Base-by-base conservation (phyloP, 2,329 filamentous ascomycete species). In the Scedosporium minutisporum region DNA sequence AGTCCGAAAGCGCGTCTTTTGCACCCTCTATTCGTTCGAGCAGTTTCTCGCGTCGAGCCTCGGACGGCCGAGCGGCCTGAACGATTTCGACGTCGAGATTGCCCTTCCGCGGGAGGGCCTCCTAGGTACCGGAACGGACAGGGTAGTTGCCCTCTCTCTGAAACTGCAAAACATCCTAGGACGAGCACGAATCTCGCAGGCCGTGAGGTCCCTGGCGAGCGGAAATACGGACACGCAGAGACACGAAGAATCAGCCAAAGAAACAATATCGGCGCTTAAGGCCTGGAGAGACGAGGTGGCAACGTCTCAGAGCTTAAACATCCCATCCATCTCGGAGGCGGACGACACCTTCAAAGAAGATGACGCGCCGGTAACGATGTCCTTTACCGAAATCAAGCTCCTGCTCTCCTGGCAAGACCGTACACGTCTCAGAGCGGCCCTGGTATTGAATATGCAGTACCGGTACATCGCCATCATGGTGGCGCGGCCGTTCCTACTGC, bases 31-130 rank as follows among this genome's bases (percentile, higher is more conserved):
- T 63, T 66, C 68, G 0, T 74, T 74, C 12, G 74, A 75, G 21
- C 72, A 75, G 57, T 74, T 75, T 57, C 68, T 75, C 0, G 71
- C 72, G 2, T 73, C 71, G 2, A 74, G 71, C 55, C 69, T 75
- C 0, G 74, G 73, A 0, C 68, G 74, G 21, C 74, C 74, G 0
- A 73, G 71, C 33, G 73, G 70, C 0, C 64, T 76, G 4, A 71
- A 74, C 25, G 72, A 74, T 18, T 66, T 70, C 2, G 74, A 75
- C 16, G 73, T 74, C 0, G 72, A 75, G 53, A 67, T 74, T 6
- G 67, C 69, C 0, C 68, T 71, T 1, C 73, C 73, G 0, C 61
- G 67, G 12, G 68, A 70, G 21, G 71, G 65, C 0, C 67, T 72
- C 27, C 66, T 73, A 0, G 67, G 69, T 0, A 66, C 67, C 6